Base-by-base conservation (phyloP, 352 stramenopile species). In the Pythium apleroticum region DNA sequence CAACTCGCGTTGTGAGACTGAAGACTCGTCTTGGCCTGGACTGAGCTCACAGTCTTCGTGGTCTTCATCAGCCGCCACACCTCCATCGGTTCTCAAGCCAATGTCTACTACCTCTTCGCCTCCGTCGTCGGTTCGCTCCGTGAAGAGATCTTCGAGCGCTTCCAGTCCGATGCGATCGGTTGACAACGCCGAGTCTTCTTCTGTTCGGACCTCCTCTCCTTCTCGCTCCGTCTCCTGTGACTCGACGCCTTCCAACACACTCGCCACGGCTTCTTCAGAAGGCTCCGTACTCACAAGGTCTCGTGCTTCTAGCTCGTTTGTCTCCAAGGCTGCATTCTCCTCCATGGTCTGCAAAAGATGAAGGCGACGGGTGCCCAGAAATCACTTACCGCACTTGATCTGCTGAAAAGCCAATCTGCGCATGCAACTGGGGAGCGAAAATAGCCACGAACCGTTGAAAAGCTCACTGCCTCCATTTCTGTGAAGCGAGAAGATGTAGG, bases 131-230 rank as follows among this genome's bases (percentile, higher is more conserved):
- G 31, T 65, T 19, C 57, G 43, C 14, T 72, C 58, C 5, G 65
- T 72, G 59, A 72, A 72, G 11, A 72, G 49, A 52, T 60, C 66
- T 43, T 65, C 58, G 15, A 72, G 59, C n/a, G 48, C 52, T 4
- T 52, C 59, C 17, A 52, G 52, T 19, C 25, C 43, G 2, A 72
- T 31, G 37, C 59, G 58, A 33, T 72, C 59, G 0, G 53, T 72
- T 17, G 19, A 20, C 2, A 68, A 25, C 4, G 19, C 31, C 20
- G 8, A 3, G 48, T 52, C 37, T 35, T 9, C 55, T 20, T 4
- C 33, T 9, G 30, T n/a, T 24, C 31, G 33, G 17, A n/a, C 9
- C 14, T 46, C 15, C 3, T 46, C 15, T 20, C 37, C 17, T 8
- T 1, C 10, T 33, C 30, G 14, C 14, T 46, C 8, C 20, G 37